A percentile compares a stretch with the other conserved stretches of the same genome.
Conservation (phyloP, 2,329 filamentous ascomycete genomes). For the Alternaria sp. region DNA sequence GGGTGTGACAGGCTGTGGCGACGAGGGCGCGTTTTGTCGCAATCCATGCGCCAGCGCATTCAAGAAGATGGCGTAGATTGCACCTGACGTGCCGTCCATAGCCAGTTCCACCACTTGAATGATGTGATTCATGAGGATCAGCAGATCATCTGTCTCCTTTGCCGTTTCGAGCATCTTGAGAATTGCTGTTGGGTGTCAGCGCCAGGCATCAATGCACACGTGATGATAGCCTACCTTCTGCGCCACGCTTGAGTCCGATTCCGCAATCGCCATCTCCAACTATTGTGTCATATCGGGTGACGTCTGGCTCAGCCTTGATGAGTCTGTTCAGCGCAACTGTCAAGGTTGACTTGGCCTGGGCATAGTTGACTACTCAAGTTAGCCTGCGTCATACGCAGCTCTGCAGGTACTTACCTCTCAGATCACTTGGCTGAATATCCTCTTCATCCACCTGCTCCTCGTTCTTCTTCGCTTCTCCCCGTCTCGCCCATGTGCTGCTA, state of each 20-base stretch:
- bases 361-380: slow-evolving; percentile 57
- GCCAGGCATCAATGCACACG: slow-evolving; percentile 34
- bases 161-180: slow-evolving; percentile 50
- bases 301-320: slow-evolving; percentile 68
- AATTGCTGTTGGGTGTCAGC: slow-evolving; percentile 46
- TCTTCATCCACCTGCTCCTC: slow-evolving; percentile 51
- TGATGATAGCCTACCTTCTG: slow-evolving; percentile 63
- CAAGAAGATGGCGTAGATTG: slow-evolving; percentile 85
- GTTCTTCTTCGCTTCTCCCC: slow-evolving; percentile 50
- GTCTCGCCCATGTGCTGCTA: slow-evolving; percentile 64
- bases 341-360: slow-evolving; percentile 59
- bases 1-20: slow-evolving; percentile 53
- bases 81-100: slow-evolving; percentile 80
- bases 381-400: slow-evolving; percentile 1
- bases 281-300: slow-evolving; percentile 76
- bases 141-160: slow-evolving; percentile 62
- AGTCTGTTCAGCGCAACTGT: slow-evolving; percentile 65
- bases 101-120: slow-evolving; percentile 69
- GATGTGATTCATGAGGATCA: slow-evolving; percentile 66
- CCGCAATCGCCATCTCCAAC: slow-evolving; percentile 93
- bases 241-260: slow-evolving; percentile 82
- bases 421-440: slow-evolving; percentile 59
- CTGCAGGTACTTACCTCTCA: slow-evolving; percentile 53
- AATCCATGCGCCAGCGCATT: slow-evolving; percentile 80
- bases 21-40: slow-evolving; percentile 59